Evolutionary conservation across 1,284 basidiomycete species (phyloP), one percentile per base, ranked within the genome.

Genomic region (Neolentinus lepideus): DNA sequence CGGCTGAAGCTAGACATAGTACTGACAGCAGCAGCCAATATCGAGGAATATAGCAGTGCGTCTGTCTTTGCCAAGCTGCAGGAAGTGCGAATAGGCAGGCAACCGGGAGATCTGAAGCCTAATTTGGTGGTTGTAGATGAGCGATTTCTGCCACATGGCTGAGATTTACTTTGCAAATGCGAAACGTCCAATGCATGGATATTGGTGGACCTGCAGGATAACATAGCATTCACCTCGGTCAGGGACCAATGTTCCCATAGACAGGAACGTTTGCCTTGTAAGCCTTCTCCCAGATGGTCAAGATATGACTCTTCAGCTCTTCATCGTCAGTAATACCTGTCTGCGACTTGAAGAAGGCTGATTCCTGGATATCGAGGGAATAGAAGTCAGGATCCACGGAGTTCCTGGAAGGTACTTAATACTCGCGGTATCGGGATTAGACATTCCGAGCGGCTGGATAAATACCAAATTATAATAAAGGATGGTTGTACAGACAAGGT

Each of bases 1-100:
- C 29, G 6, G n/a, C 12, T 31, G 12, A 12, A 31, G 29, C 4
- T 6, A 31, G 12, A 31, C 3, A 14, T 3, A 19, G 29, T 16
- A 66, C 76, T 64, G 58, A 81, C 80, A 78, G 60, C 77, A 80
- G 60, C 77, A 79, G 14, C 69, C 73, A 6, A 75, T 63, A 51
- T 77, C 75, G 1, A 83, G 68, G 16, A 81, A 66, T 51, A 84
- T 71, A 2, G 78, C 75, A 47, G 69, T 68, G 12, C 68, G 58
- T 16, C 70, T 71, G 1, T 71, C 68, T 25, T 65, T 64, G 1
- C 69, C 68, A 0, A 81, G 65, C 33, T 71, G 59, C 2, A 82
- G 63, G 6, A 75, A 69, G 4, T 70, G 65, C 2, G 65, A 56
- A 62, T 83, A 83, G 0, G 65, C 72, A 8, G 75, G 75, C 26